phyloP scores from a whole-genome alignment of 257 asterid genomes.

The Solanum ahanhuiri region DNA sequence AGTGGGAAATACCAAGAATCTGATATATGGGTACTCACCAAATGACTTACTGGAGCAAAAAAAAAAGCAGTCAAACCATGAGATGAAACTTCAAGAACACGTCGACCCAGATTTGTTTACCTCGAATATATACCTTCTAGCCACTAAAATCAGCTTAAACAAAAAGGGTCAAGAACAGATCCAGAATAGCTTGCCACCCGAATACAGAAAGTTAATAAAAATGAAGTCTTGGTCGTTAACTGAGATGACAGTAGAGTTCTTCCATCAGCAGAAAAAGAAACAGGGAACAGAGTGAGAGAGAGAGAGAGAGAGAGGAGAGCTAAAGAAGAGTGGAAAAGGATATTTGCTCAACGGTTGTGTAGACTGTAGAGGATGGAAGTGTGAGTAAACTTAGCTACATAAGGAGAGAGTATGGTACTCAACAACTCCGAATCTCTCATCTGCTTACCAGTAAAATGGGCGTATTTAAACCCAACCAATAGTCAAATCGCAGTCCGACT shows the following conservation, averaged over 20 bases:
- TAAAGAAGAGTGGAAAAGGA: background rate
- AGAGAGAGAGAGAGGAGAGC: background rate
- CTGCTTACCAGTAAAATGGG: background rate
- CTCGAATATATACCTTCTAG: background rate
- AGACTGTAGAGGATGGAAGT: background rate
- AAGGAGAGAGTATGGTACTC: background rate
- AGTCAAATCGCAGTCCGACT: no score
- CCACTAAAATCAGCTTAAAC: background rate
- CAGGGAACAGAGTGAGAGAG: background rate
- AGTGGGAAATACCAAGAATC: background rate
- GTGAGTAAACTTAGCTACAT: background rate
- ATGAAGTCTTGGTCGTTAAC: background rate
- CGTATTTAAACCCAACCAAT: background rate
- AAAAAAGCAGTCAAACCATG: background rate
- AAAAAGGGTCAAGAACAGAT: background rate
- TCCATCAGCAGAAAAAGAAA: background rate
- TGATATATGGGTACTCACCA: background rate
- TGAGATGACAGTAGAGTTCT: background rate
- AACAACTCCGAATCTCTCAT: background rate
- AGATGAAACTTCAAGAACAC: background rate
- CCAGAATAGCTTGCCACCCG: background rate
- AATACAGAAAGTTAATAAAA: background rate
- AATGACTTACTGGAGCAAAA: background rate
- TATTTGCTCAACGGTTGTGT: background rate
- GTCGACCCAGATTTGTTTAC: background rate